Base-by-base conservation (phyloP, 2,329 filamentous ascomycete genomes). In the Fusarium abutilonis region DNA sequence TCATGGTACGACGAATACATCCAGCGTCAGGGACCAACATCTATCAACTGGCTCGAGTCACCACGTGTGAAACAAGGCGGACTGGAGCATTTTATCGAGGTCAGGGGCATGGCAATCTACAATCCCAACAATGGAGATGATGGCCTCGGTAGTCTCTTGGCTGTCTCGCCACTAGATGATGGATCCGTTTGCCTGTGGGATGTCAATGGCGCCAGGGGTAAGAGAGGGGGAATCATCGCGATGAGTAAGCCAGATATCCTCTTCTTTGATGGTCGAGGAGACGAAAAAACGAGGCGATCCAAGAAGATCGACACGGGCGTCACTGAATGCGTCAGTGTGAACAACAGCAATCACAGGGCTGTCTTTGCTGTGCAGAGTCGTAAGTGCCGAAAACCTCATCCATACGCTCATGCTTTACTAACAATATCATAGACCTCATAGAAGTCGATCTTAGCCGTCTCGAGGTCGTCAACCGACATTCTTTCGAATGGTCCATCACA, bases 1-100 rank as follows among this genome's bases (percentile, higher is more conserved):
- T 87, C 90, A 44, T 97, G 92, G 89, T 97, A 96, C 74, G 85
- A 90, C 52, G 93, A 97, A 75, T 97, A 93, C 71, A 89, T 96
- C 61, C 91, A 93, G 49, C 84, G 93, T 31, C 84, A 93, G 75
- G 92, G 87, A 1, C 87, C 89, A 0, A 82, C 92, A n/a, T 83
- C 82, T 13, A 80, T 92, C 49, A 89, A 84, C 68, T 97, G 93
- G 93, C 80, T 96, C 38, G 84, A 93, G 71, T 82, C 85, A 51
- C 87, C 89, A 9, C 76, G 76, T 9, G 71, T 80, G 35, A 72
- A 70, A 50, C 75, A 80, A 31, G 75, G 77, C 15, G 73, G 76
- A 14, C 68, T 75, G 47, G 79, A 75, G 42, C 79, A 84, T 53
- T 73, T 79, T 26, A 77, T 86, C 32, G 92, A 96, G 70, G 87